phyloP scores from a whole-genome alignment of 257 asterid genomes.

The Fraxinus anomala region DNA sequence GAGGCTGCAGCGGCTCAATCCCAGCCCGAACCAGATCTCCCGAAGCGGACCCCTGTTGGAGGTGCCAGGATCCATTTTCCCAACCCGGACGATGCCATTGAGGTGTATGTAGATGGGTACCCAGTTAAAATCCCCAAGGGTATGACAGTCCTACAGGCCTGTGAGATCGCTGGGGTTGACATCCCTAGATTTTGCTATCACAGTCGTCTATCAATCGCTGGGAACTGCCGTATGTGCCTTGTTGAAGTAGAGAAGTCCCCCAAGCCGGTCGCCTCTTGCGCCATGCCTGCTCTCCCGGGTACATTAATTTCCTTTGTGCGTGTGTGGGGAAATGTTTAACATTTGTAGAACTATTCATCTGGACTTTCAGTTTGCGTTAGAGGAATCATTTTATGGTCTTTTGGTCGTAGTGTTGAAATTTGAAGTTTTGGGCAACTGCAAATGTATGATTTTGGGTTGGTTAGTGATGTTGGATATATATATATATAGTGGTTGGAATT shows the following conservation, averaged over 20 bases:
- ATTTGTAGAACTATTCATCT: background rate
- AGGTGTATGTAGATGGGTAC: constrained; percentile 88
- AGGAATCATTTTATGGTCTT: background rate
- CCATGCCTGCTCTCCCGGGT: constrained; percentile 99
- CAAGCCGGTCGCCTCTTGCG: constrained; percentile 95
- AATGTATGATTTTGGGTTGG: constrained; percentile 5
- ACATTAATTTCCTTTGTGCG: background rate
- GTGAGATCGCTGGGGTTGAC: constrained; percentile 88
- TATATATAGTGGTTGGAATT: background rate
- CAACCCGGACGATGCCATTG: constrained; percentile 83
- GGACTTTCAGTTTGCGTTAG: background rate
- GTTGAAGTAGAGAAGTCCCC: constrained; percentile 98
- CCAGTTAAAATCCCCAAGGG: constrained; percentile 93
- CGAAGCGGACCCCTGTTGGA: constrained; percentile 63
- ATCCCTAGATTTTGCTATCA: constrained; percentile 90
- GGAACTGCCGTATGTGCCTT: constrained; percentile 96
- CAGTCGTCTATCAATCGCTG: constrained; percentile 82
- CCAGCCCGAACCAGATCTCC: constrained; percentile 64
- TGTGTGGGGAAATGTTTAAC: background rate
- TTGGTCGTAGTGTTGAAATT: background rate
- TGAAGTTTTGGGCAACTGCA: background rate
- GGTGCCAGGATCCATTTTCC: constrained; percentile 82
- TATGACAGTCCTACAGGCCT: constrained; percentile 94
- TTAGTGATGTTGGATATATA: background rate
- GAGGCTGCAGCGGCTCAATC: constrained; percentile 56